Evolutionary conservation across 176 grass and related monocot species (phyloP).

Genomic region (Calamus simplicifolius): DNA sequence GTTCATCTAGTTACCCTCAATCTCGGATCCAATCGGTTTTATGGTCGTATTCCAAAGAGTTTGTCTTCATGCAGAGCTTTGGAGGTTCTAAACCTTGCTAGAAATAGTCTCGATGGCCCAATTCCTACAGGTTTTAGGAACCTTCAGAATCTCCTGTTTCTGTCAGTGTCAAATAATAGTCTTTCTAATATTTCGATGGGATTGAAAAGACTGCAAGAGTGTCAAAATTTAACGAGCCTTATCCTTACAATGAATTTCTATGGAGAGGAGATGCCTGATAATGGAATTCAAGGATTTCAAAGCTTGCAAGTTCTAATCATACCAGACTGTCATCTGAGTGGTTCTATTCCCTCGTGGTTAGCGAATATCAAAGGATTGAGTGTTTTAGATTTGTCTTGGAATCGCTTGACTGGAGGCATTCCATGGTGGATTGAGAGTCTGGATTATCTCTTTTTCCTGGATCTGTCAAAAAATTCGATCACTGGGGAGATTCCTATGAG

Average conservation of each 20-base stretch:
- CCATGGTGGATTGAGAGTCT: background rate
- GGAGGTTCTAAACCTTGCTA: background rate
- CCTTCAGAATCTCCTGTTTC: background rate
- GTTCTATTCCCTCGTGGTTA: background rate
- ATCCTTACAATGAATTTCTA: background rate
- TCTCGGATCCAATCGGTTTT: background rate
- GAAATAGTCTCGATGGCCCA: background rate
- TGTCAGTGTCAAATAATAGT: background rate
- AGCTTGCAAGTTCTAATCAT: background rate
- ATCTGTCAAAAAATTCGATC: background rate
- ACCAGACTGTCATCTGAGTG: background rate
- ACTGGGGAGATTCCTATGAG: background rate
- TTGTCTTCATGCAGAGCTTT: background rate
- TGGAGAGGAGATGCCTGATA: background rate
- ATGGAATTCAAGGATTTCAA: background rate
- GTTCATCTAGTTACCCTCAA: background rate
- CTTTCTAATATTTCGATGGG: background rate
- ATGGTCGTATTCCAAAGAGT: background rate
- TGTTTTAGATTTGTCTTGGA: background rate
- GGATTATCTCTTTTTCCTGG: background rate
- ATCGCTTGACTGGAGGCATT: background rate
- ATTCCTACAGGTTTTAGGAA: background rate
- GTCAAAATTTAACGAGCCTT: background rate
- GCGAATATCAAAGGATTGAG: background rate
- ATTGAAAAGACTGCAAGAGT: background rate